A percentile compares a stretch with the other conserved stretches of the same genome.
These are phyloP conservation scores for Aspergillus indologenus DNA, from an alignment of 495 filamentous ascomycete species.

Conservation along the genomic window DNA sequence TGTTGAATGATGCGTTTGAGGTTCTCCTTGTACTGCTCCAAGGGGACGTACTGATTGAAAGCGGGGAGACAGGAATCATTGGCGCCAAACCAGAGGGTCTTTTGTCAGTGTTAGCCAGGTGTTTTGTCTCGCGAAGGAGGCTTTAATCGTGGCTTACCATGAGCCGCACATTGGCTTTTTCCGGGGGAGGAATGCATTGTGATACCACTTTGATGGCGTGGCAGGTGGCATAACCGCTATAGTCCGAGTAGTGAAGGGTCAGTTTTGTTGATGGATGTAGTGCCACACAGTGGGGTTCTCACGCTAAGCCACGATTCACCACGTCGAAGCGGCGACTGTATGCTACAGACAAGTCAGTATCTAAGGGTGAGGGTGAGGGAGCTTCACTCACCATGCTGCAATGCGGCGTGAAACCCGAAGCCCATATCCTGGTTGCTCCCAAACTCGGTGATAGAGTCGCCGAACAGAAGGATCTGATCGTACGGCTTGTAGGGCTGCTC, in stretches of 20 bases:
- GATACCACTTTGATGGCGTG: conserved; percentile 60
- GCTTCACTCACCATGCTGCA: conserved; percentile 61
- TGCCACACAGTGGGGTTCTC: background rate
- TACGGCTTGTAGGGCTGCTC: conserved; percentile 38
- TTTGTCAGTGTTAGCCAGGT: conserved; percentile 7
- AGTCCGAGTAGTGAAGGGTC: background rate
- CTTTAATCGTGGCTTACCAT: conserved; percentile 51
- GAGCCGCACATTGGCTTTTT: conserved; percentile 56
- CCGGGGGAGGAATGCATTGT: conserved; percentile 53
- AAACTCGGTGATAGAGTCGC: conserved; percentile 74
- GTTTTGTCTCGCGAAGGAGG: background rate
- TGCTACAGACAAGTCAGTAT: conserved; percentile 33
- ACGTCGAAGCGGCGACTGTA: conserved; percentile 66
- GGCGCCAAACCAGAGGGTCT: conserved; percentile 82
- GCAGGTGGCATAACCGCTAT: conserved; percentile 67
- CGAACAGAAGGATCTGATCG: conserved; percentile 75
- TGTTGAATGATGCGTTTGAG: conserved; percentile 67
- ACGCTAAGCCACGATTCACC: conserved; percentile 65
- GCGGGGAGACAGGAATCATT: conserved; percentile 74
- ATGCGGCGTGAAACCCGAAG: conserved; percentile 67
- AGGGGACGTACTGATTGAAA: conserved; percentile 67
- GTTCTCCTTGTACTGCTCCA: conserved; percentile 69
- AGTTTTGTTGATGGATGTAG: conserved; percentile 6
- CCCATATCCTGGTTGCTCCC: conserved; percentile 55
- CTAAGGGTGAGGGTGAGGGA: background rate